Evolutionary conservation across 257 asterid species (phyloP), one percentile per base, ranked within the genome.

Genomic region (Misopates orontium): DNA sequence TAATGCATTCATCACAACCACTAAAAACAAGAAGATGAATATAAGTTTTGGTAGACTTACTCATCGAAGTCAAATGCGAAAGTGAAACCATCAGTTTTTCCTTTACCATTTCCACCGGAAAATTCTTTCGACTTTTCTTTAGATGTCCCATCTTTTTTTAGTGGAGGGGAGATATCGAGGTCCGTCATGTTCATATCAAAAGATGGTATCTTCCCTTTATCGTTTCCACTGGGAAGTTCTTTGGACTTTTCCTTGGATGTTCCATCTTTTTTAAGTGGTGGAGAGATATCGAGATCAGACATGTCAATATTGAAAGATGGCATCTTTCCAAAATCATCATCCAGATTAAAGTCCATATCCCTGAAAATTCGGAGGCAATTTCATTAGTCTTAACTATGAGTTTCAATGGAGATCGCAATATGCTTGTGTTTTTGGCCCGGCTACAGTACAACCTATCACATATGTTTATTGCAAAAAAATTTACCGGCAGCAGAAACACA

Each of bases 271-370:
- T 80, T 83, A 47, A 71, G 72, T 32, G 96, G 91, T 52, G 86
- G 78, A 53, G 97, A 85, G 72, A 85, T 79, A 73, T 83, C 98
- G 65, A 89, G 72, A 75, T 87, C 96, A 40, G 97, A 48, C 80
- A 89, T 83, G 80, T 90, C 99, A 72, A 93, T 62, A 55, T 83
- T 79, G 86, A 88, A 90, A 42, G 96, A 87, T 25, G 95, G 41
- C 12, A 93, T 55, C 77, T 90, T 93, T 41, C 92, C 97, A 53
- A 90, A 93, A 73, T 83, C 95, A 76, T 80, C 84, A 71, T 86
- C 95, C 75, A 90, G 83, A 70, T 80, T 80, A 71, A 93, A 93
- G 75, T 93, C 96, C 83, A 87, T 75, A 69, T 88, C 90, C 95
- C 99, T 93, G 91, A 68, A 77, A 67, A 42, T 60, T 72, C 8